Evolutionary conservation across 2,329 filamentous ascomycete species (phyloP).

Genomic region (Talaromyces sp.): DNA sequence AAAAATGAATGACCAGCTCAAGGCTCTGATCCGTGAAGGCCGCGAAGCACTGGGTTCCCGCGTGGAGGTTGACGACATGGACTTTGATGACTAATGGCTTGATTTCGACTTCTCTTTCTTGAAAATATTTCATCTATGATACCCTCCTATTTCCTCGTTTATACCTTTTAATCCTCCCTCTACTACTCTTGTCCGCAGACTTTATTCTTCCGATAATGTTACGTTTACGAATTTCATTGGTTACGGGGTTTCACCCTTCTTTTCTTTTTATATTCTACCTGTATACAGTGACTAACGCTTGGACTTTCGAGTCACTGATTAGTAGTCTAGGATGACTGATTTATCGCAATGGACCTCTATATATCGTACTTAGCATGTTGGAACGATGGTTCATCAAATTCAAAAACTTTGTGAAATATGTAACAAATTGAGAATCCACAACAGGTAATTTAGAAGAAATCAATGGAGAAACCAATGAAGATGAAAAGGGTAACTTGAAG

Average conservation of each 20-base stretch:
- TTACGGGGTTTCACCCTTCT: background rate
- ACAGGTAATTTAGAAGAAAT: no score
- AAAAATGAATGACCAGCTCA: constrained; percentile 72
- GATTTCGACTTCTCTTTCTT: background rate
- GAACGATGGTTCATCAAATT: background rate
- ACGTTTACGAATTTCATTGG: background rate
- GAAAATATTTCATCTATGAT: background rate
- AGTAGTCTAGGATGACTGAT: background rate
- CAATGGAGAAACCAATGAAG: background rate
- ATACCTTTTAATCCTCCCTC: background rate
- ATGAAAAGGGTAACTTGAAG: background rate
- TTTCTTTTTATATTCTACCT: background rate
- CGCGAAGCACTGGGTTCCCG: constrained; percentile 78
- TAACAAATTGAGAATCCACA: background rate
- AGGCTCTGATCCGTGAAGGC: constrained; percentile 85
- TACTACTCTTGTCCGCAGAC: background rate
- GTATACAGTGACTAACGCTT: background rate
- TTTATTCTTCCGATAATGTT: background rate
- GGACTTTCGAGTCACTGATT: background rate
- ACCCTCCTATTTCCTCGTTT: background rate
- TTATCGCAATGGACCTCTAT: background rate
- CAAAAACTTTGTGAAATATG: background rate
- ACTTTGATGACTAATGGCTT: constrained; percentile 28
- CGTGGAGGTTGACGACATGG: constrained; percentile 58
- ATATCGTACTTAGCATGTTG: background rate